These are phyloP conservation scores for Scedosporium apiospermum DNA, from an alignment of 2,329 filamentous ascomycete genomes.

Conservation along the genomic window DNA sequence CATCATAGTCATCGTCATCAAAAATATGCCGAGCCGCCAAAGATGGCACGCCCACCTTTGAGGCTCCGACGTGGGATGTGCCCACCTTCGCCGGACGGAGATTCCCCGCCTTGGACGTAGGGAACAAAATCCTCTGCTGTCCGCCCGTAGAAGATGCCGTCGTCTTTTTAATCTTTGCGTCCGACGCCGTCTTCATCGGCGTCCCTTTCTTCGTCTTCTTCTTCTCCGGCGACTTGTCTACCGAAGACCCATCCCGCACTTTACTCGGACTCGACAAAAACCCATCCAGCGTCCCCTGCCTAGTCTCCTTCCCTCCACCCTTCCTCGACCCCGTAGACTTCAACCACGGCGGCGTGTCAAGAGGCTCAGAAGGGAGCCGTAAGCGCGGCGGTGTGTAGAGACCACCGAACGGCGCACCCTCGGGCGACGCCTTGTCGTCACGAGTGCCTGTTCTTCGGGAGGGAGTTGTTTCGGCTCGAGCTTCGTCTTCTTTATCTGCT, in stretches of 20 bases:
- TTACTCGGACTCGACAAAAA: background rate
- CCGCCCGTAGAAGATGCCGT: no score
- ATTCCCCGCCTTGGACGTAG: background rate
- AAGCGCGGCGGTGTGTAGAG: background rate
- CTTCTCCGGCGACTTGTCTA: background rate
- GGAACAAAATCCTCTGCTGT: background rate
- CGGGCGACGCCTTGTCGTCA: background rate
- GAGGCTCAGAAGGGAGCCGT: conserved; percentile 5
- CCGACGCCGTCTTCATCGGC: background rate
- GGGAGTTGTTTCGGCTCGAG: background rate
- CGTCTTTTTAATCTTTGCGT: background rate
- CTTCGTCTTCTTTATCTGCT: background rate
- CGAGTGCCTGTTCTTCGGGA: background rate
- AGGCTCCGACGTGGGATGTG: background rate
- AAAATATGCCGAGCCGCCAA: background rate
- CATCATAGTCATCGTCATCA: background rate
- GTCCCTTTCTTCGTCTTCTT: background rate
- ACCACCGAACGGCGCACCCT: background rate
- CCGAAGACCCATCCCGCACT: background rate
- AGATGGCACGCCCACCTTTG: background rate
- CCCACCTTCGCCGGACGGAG: background rate
- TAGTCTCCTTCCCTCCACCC: background rate
- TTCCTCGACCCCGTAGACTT: background rate
- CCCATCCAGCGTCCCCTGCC: conserved; percentile 3
- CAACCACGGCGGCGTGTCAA: conserved; percentile 5